Evolutionary conservation across 2,329 filamentous ascomycete genomes (phyloP).

Genomic region (Monascus ruber): DNA sequence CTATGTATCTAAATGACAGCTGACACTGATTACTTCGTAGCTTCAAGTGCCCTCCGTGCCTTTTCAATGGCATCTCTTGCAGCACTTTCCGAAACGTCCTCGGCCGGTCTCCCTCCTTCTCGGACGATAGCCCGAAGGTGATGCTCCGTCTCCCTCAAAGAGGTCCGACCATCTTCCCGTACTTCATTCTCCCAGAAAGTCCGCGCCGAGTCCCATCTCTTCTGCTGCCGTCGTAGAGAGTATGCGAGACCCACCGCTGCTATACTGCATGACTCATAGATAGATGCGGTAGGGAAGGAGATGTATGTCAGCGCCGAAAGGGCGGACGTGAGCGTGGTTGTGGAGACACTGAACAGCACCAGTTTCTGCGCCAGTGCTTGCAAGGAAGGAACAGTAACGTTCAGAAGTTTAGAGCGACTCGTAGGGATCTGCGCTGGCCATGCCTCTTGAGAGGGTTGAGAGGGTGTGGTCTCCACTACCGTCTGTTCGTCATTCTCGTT

Average conservation of each 20-base stretch:
- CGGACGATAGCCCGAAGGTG: constrained; percentile 36
- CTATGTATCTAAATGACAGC: background rate
- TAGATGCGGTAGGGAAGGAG: constrained; percentile 38
- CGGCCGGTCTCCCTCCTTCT: constrained; percentile 29
- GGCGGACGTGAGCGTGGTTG: constrained; percentile 52
- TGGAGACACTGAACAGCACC: constrained; percentile 63
- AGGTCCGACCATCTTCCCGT: constrained; percentile 46
- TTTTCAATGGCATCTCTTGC: constrained; percentile 34
- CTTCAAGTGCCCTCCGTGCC: constrained; percentile 37
- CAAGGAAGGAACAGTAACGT: constrained; percentile 57
- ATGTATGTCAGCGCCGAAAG: constrained; percentile 46
- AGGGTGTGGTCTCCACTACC: constrained; percentile 2
- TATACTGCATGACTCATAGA: constrained; percentile 50
- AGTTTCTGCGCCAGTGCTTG: constrained; percentile 63
- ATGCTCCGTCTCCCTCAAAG: constrained; percentile 43
- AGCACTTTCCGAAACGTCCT: constrained; percentile 27
- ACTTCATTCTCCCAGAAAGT: constrained; percentile 41
- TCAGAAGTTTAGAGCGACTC: constrained; percentile 54
- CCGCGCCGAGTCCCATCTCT: constrained; percentile 45
- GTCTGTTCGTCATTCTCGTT: constrained; percentile 6
- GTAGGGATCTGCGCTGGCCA: constrained; percentile 69
- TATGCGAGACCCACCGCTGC: constrained; percentile 48
- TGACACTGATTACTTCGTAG: constrained; percentile 10
- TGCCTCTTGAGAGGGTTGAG: constrained; percentile 17
- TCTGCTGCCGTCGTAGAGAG: constrained; percentile 47